Evolutionary conservation across 805 yeast genomes (phyloP).

Genomic region (Lipomyces spencermartinsiae): DNA sequence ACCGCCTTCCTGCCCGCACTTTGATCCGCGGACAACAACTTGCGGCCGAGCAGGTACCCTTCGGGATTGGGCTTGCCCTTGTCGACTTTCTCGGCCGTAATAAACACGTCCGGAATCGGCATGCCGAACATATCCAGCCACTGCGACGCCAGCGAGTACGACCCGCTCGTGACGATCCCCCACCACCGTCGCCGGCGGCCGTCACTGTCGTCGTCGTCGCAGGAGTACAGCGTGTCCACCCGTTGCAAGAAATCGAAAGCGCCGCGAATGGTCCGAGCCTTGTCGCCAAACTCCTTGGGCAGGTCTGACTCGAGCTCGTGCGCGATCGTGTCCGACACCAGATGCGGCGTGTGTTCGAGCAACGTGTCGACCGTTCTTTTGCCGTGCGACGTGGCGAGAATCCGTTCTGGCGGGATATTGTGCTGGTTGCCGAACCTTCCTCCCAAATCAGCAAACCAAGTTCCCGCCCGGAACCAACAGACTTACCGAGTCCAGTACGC

Average conservation of each 20-base stretch:
- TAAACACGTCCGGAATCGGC: constrained; percentile 72
- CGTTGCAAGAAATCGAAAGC: constrained; percentile 65
- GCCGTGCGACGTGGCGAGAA: constrained; percentile 79
- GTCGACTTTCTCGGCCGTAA: constrained; percentile 80
- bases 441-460: neutral
- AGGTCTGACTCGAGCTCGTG: constrained; percentile 72
- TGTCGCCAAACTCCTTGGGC: constrained; percentile 72
- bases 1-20: constrained; percentile 47
- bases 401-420: constrained; percentile 70
- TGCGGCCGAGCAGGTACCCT: constrained; percentile 61
- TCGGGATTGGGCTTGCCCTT: constrained; percentile 88
- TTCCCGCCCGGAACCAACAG: neutral
- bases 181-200: constrained; percentile 57
- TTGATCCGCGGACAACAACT: constrained; percentile 43
- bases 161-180: constrained; percentile 90
- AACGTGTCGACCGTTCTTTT: constrained; percentile 82
- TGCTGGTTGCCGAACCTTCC: constrained; percentile 63
- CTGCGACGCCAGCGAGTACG: constrained; percentile 73
- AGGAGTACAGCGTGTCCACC: constrained; percentile 24
- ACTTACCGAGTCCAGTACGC: constrained; percentile 67
- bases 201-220: neutral
- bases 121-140: constrained; percentile 74
- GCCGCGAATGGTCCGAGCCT: constrained; percentile 78
- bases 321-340: constrained; percentile 68
- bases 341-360: constrained; percentile 74